Base-by-base conservation (phyloP, 805 yeast species). In the Myxozyma geophila region DNA sequence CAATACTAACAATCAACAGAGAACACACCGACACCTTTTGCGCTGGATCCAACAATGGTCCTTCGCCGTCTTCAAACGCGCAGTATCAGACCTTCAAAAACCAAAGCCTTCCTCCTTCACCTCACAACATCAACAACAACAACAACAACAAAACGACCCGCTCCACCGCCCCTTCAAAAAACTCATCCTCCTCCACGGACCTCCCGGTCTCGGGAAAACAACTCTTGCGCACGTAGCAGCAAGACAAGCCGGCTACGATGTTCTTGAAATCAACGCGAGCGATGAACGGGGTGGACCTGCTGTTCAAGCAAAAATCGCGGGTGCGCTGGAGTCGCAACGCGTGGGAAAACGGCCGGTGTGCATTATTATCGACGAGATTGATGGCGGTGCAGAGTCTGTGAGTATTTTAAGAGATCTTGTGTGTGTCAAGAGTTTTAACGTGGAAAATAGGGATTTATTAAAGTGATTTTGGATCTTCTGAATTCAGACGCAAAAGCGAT, bases 181-280 rank as follows among this genome's bases (percentile, higher is more conserved):
- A 67, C 80, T 95, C 0, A 73, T 95, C 21, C 77, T 95, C 47
- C 82, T 95, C 10, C 91, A 88, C 73, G 99, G 99, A 0, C 95
- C 97, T 0, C 92, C 97, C 0, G 99, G 99, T 1, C 81, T 88
- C 17, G 99, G 99, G 9, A 93, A 93, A 73, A 92, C 98, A 0
- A 84, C 95, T 0, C 87, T 92, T 1, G 90, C 93, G 0, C 97
- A 92, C 72, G 84, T 91, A 1, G 82, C 92, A 43, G 95, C 97
- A 2, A 81, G 80, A 52, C 96, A 90, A 67, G 83, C 89, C 46
- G 96, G 96, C 0, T 93, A 89, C 73, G 85, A 86, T 52, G 83
- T 89, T 0, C 82, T 88, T 69, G 99, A 93, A 71, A 82, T 93
- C 64, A 93, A 93, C 76, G 97, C 98, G 6, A 84, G 89, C 74